Evolutionary conservation across 2,329 filamentous ascomycete species (phyloP).

Genomic region (Magnaporthiopsis incrustans): DNA sequence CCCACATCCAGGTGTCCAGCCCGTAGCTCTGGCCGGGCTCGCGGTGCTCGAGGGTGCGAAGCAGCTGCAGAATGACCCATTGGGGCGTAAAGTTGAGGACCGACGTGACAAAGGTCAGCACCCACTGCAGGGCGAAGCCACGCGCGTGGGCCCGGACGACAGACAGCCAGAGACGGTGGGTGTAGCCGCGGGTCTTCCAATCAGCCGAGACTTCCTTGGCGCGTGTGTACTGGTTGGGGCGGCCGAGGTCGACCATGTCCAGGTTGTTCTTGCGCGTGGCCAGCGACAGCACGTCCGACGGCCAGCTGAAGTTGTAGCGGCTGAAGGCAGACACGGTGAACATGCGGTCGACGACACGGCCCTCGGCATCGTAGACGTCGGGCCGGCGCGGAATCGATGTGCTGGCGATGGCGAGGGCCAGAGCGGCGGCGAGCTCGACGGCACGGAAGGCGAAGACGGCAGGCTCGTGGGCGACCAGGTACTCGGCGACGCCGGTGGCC

Average conservation of each 20-base stretch:
- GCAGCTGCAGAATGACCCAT: conserved; percentile 57
- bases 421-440: conserved; percentile 34
- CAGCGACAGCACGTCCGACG: conserved; percentile 41
- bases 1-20: conserved; percentile 57
- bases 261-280: conserved; percentile 52
- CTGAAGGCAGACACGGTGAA: conserved; percentile 52
- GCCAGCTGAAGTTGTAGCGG: conserved; percentile 61
- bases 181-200: conserved; percentile 40
- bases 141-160: conserved; percentile 50
- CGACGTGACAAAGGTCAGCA: conserved; percentile 44
- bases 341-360: conserved; percentile 53
- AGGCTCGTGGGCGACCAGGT: conserved; percentile 23
- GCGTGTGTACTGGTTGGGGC: conserved; percentile 47
- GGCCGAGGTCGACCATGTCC: conserved; percentile 53
- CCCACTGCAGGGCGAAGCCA: conserved; percentile 50
- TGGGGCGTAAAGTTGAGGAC: conserved; percentile 63
- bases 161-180: conserved; percentile 49
- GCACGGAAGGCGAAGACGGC: conserved; percentile 37
- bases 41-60: conserved; percentile 53
- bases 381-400: conserved; percentile 59
- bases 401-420: conserved; percentile 39
- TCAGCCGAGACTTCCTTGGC: conserved; percentile 39
- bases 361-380: conserved; percentile 50
- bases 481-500: conserved; percentile 29
- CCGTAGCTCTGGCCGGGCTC: conserved; percentile 35